Percentiles rank a stretch among this genome's conserved stretches.
phyloP scores from a whole-genome alignment of 441 rosid genomes.

The Gossypium gossypioides region DNA sequence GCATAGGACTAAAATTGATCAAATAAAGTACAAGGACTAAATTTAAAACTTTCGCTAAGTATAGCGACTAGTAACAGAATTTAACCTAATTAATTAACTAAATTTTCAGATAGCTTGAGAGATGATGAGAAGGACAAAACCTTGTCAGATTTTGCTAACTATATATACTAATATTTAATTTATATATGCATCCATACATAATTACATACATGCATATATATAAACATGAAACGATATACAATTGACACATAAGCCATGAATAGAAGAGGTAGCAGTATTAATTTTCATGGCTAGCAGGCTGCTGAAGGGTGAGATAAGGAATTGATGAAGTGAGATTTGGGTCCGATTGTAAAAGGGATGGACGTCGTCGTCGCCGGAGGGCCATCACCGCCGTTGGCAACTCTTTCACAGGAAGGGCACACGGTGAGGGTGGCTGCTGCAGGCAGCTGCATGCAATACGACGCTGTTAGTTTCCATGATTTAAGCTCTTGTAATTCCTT shows the following conservation, averaged over 20 bases:
- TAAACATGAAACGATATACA: not conserved
- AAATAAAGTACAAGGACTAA: too few relatives aligned
- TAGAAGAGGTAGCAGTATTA: not conserved
- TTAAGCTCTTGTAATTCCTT: constrained; percentile 71
- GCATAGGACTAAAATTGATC: too few relatives aligned
- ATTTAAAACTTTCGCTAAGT: too few relatives aligned
- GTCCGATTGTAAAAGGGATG: constrained; percentile 15
- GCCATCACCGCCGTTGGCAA: constrained; percentile 15
- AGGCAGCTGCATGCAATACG: constrained; percentile 38
- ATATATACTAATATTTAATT: constrained; percentile 1
- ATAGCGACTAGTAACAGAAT: too few relatives aligned
- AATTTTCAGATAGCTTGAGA: too few relatives aligned
- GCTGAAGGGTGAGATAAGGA: constrained; percentile 29
- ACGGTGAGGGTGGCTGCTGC: constrained; percentile 37
- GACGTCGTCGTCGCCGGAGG: constrained; percentile 3
- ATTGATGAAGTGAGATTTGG: constrained; percentile 22
- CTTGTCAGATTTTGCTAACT: not conserved
- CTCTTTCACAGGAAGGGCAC: constrained; percentile 59
- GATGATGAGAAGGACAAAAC: too few relatives aligned
- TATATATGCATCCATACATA: not conserved
- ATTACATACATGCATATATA: not conserved
- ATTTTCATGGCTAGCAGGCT: constrained; percentile 23
- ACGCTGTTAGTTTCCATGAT: constrained; percentile 33
- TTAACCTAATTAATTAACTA: too few relatives aligned
- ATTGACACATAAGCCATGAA: not conserved